Base-by-base conservation (phyloP, 2,329 filamentous ascomycete species). In the Alternaria sp. region DNA sequence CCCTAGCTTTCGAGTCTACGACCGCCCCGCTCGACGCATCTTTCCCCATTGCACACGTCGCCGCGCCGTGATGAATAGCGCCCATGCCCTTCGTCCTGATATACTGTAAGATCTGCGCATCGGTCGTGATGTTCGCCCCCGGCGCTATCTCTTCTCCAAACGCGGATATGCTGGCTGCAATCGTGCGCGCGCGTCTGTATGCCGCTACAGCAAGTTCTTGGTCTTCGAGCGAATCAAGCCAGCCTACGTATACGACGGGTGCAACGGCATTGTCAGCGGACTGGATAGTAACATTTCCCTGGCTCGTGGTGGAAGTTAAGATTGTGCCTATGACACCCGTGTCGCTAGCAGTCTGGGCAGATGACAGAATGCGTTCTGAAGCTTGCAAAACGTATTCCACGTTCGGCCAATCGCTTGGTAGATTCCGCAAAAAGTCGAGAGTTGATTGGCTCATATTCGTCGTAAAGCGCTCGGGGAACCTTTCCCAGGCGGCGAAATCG, bases 121-220 rank as follows among this genome's bases (percentile, higher is more conserved):
- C 54, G 5, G 59, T 61, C 4, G 59, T 61, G 36, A 58, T 26
- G 17, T 61, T 58, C 19, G 47, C 47, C n/a, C 59, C 59, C 2
- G 59, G 59, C 19, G 54, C 54, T 46, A 62, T 59, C 15, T 62
- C 59, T 10, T 52, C 40, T 10, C 59, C 55, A 54, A 62, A 59
- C 11, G 28, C 59, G 19, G 59, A 30, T n/a, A 62, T 28, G 17
- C 55, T 46, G 21, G 54, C 56, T 44, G 59, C 59, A 10, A 62
- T 62, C 5, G 47, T 40, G 10, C 59, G 54, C 12, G 55, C 55
- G 11, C 59, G 55, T 23, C 55, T 59, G 17, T 62, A 62, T 17
- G 59, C 59, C 11, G 59, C 59, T 17, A 62, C 55, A 9, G 59
- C 59, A 47, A 62, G 57, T 49, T 62, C 59, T 9, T 54, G 49